phyloP scores from a whole-genome alignment of 2,329 filamentous ascomycete species.

The Aspergillus hiratsukae region DNA sequence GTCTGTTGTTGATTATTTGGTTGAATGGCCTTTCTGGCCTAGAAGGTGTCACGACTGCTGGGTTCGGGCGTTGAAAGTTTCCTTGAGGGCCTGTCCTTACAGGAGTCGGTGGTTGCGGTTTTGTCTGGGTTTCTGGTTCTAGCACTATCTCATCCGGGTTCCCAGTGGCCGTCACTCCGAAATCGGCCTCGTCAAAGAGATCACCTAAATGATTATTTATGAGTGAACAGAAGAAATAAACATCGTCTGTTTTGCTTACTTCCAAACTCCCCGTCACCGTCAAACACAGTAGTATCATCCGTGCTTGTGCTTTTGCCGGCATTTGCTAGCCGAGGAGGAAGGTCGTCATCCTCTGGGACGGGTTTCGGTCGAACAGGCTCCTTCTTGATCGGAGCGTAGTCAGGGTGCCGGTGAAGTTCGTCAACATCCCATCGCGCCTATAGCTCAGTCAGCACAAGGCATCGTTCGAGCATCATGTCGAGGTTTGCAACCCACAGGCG shows the following conservation, averaged over 20 bases:
- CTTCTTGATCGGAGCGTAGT: conserved; percentile 62
- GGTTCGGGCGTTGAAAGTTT: conserved; percentile 17
- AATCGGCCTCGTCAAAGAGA: conserved; percentile 74
- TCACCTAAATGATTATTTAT: conserved; percentile 35
- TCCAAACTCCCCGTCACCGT: conserved; percentile 41
- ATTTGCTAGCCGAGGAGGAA: conserved; percentile 31
- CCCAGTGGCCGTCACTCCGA: conserved; percentile 63
- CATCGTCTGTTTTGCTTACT: conserved; percentile 25
- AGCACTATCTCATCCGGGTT: conserved; percentile 74
- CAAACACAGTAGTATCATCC: conserved; percentile 28
- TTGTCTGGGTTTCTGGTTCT: conserved; percentile 29
- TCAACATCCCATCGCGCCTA: conserved; percentile 68
- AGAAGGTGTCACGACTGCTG: conserved; percentile 33
- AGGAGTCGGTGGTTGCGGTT: conserved; percentile 24
- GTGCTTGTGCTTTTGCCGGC: conserved; percentile 26
- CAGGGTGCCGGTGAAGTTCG: conserved; percentile 76
- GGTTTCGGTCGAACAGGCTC: conserved; percentile 40
- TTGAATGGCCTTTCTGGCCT: conserved; percentile 33
- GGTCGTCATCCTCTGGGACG: conserved; percentile 44
- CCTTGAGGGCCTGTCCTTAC: conserved; percentile 18
- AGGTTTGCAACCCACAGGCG: conserved; percentile 48
- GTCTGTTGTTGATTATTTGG: conserved; percentile 15
- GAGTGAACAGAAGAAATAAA: neutral
- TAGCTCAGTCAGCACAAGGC: conserved; percentile 10
- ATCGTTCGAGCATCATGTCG: neutral